Percentiles rank a stretch among this genome's conserved stretches.
phyloP scores from a whole-genome alignment of 805 yeast species.

The Saturnispora saitoi region DNA sequence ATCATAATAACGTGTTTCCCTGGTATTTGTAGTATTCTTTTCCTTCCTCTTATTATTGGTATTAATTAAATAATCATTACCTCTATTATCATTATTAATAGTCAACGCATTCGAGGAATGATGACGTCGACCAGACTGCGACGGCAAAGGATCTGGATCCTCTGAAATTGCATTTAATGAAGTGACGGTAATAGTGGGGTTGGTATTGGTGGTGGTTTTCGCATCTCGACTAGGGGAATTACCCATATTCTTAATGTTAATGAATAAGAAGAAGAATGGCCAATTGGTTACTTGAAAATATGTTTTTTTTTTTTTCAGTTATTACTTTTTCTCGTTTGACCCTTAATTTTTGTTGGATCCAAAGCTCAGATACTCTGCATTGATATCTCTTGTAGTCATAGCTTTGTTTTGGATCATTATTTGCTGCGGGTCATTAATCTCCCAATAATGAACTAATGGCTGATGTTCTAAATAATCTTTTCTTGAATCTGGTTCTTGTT shows the following conservation, averaged over 20 bases:
- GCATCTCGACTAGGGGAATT: slow-evolving; percentile 6
- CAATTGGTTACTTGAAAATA: neutral
- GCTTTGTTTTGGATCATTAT: neutral
- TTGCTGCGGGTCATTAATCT: neutral
- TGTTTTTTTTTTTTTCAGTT: neutral
- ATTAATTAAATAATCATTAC: neutral
- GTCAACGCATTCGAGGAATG: slow-evolving; percentile 8
- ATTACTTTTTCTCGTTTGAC: neutral
- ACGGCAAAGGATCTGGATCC: slow-evolving; percentile 29
- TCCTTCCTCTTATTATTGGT: slow-evolving; percentile 7
- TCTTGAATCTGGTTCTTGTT: too few relatives aligned
- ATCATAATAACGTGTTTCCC: slow-evolving; percentile 20
- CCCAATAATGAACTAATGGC: neutral
- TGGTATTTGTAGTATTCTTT: neutral
- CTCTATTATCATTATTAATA: slow-evolving; percentile 10
- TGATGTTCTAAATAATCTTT: too few relatives aligned
- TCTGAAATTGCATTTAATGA: slow-evolving; percentile 17
- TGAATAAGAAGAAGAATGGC: neutral
- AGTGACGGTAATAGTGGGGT: neutral
- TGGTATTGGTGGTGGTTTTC: neutral
- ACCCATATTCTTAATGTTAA: slow-evolving; percentile 3
- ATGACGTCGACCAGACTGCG: slow-evolving; percentile 17
- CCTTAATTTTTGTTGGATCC: neutral
- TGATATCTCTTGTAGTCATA: neutral
- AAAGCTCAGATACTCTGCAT: neutral